Percentiles rank a stretch among this genome's conserved stretches.
Evolutionary conservation across 495 filamentous ascomycete genomes (phyloP).

Genomic region (Rostrohypoxylon terebratum): DNA sequence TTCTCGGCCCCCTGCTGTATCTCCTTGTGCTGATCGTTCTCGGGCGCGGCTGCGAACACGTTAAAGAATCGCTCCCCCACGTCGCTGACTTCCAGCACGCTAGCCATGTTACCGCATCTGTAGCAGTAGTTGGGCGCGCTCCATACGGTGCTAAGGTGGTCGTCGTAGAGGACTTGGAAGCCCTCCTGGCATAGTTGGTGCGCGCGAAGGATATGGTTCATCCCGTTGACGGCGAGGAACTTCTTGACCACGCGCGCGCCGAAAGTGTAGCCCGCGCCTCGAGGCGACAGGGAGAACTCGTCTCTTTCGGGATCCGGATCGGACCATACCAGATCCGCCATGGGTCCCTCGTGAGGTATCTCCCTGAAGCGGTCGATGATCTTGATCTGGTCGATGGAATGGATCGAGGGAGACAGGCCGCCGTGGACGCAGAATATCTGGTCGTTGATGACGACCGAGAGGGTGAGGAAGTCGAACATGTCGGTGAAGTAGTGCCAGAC

Average conservation of each 20-base stretch:
- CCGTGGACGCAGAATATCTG: constrained; percentile 99
- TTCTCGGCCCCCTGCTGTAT: constrained; percentile 71
- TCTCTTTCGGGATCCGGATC: constrained; percentile 96
- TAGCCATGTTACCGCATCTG: constrained; percentile 95
- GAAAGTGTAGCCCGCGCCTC: constrained; percentile 96
- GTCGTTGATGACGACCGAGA: constrained; percentile 97
- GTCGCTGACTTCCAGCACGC: constrained; percentile 94
- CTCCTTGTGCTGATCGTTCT: constrained; percentile 92
- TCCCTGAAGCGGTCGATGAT: constrained; percentile 98
- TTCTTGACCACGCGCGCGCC: constrained; percentile 97
- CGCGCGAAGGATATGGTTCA: constrained; percentile 95
- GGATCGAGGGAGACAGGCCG: constrained; percentile 92
- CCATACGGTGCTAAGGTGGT: constrained; percentile 95
- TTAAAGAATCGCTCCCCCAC: constrained; percentile 93
- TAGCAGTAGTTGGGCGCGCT: constrained; percentile 98
- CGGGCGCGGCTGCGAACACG: constrained; percentile 95
- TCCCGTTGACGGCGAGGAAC: constrained; percentile 94
- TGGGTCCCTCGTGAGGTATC: constrained; percentile 97
- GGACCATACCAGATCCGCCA: constrained; percentile 99
- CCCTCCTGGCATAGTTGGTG: constrained; percentile 98
- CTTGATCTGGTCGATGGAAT: constrained; percentile 99
- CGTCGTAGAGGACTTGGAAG: constrained; percentile 94
- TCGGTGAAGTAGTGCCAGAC: constrained; percentile 99
- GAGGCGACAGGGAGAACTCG: constrained; percentile 93
- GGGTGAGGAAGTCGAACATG: constrained; percentile 98